Percentiles rank a stretch among this genome's conserved stretches.
Conservation (phyloP, 2,329 filamentous ascomycete genomes). For the Monascus ruber region DNA sequence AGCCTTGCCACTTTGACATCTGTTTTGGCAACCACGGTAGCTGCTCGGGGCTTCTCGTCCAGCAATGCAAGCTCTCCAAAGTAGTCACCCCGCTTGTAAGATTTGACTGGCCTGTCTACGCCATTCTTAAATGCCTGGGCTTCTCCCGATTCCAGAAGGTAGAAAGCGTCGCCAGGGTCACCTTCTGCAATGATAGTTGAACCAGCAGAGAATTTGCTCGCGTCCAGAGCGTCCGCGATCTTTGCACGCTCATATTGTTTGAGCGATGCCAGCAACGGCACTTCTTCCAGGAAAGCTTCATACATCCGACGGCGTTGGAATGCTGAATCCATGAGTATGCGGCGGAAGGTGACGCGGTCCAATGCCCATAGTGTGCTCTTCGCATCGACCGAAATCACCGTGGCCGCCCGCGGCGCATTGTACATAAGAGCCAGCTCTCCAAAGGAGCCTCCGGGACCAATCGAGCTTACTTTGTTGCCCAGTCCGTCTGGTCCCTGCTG, state of each 20-base stretch:
- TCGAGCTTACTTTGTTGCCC: constrained; percentile 69
- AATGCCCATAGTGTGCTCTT: constrained; percentile 82
- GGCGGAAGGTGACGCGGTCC: constrained; percentile 90
- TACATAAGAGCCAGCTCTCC: constrained; percentile 98
- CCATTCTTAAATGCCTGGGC: constrained; percentile 80
- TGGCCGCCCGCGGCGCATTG: constrained; percentile 90
- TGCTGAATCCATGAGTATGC: constrained; percentile 95
- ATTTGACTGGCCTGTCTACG: constrained; percentile 57
- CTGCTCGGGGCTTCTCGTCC: constrained; percentile 86
- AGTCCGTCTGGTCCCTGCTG: constrained; percentile 73
- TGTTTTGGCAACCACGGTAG: constrained; percentile 70
- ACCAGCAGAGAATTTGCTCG: constrained; percentile 68
- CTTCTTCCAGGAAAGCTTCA: constrained; percentile 90
- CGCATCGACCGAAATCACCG: constrained; percentile 71
- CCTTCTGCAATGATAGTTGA: constrained; percentile 84
- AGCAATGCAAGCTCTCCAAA: constrained; percentile 91
- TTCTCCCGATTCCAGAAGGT: constrained; percentile 75
- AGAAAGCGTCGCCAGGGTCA: constrained; percentile 85
- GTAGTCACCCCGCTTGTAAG: constrained; percentile 86
- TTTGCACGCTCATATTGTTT: constrained; percentile 92
- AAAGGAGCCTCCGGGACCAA: constrained; percentile 83
- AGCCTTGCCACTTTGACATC: constrained; percentile 89
- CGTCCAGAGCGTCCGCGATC: constrained; percentile 92
- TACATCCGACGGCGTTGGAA: constrained; percentile 95
- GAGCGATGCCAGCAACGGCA: constrained; percentile 69